Percentiles rank a stretch among this genome's conserved stretches.
Conservation (phyloP, 345 rosid species). For the Cardamine chenopodiifolia region DNA sequence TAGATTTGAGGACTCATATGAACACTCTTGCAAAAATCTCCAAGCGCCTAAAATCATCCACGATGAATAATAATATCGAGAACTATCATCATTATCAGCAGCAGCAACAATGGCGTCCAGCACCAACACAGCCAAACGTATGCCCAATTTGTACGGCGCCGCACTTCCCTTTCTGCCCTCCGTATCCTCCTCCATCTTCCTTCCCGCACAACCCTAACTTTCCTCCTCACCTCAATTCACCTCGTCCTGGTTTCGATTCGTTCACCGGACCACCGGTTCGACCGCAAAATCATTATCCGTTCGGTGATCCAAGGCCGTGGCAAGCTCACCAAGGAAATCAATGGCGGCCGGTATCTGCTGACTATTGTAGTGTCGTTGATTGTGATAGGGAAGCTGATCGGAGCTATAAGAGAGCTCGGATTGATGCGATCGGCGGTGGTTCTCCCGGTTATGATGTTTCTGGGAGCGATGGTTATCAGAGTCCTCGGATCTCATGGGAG, state of each 20-base stretch:
- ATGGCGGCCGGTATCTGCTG: constrained; percentile 36
- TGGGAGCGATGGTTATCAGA: constrained; percentile 30
- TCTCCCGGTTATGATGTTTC: constrained; percentile 27
- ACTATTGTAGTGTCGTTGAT: constrained; percentile 28
- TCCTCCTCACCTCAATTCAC: constrained; percentile 45
- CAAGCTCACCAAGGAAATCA: constrained; percentile 42
- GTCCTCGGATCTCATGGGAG: constrained; percentile 44
- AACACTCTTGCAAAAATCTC: neutral
- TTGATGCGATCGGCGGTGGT: constrained; percentile 46
- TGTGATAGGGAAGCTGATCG: constrained; percentile 50
- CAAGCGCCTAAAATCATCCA: neutral
- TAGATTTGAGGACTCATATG: constrained; percentile 12
- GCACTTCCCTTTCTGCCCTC: constrained; percentile 82
- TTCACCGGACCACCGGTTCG: constrained; percentile 38
- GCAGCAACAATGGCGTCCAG: constrained; percentile 55
- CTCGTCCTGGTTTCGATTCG: constrained; percentile 52
- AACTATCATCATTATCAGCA: constrained; percentile 44
- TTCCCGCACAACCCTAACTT: constrained; percentile 51
- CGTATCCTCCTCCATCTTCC: constrained; percentile 49
- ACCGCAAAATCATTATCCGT: constrained; percentile 32
- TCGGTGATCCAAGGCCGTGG: constrained; percentile 50
- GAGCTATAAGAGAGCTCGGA: constrained; percentile 72
- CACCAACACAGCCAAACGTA: constrained; percentile 49
- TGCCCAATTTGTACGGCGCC: constrained; percentile 66
- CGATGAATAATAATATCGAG: constrained; percentile 34